Conservation (phyloP, 2,329 filamentous ascomycete genomes). For the Colletotrichum navitas region DNA sequence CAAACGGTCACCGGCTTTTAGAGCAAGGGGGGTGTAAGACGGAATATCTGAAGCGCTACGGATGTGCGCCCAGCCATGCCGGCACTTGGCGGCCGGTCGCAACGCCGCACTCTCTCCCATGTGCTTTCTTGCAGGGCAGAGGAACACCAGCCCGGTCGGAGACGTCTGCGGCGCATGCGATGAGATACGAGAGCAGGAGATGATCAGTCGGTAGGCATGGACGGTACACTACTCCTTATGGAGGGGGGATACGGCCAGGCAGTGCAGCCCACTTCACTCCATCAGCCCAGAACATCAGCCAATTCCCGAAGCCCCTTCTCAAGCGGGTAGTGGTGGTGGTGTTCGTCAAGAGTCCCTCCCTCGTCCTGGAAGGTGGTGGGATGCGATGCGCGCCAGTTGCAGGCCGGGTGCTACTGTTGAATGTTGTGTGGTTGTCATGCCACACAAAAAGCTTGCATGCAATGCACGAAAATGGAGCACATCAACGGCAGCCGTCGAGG, state of each 20-base stretch:
- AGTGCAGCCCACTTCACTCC: background rate
- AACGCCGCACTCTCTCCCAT: slow-evolving; percentile 28
- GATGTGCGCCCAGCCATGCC: slow-evolving; percentile 34
- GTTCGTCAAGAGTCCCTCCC: background rate
- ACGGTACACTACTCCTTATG: too few relatives aligned
- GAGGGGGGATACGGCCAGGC: background rate
- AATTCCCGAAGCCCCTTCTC: background rate
- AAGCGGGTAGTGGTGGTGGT: background rate
- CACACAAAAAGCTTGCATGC: slow-evolving; percentile 29
- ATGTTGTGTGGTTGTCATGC: slow-evolving; percentile 7
- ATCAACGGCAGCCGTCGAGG: slow-evolving; percentile 32
- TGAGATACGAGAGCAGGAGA: background rate
- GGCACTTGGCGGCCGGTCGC: slow-evolving; percentile 38
- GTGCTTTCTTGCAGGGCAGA: slow-evolving; percentile 31
- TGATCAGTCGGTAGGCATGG: background rate
- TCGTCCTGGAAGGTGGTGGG: background rate
- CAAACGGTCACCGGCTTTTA: background rate
- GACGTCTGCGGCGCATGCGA: background rate
- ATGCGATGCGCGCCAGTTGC: background rate
- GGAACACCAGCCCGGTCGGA: background rate
- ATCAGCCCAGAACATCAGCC: background rate
- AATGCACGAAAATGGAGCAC: slow-evolving; percentile 38
- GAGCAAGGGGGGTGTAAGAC: background rate
- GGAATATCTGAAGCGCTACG: background rate
- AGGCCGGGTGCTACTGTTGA: background rate